Base-by-base conservation (phyloP, 805 yeast genomes). In the Lachancea lanzarotensis region DNA sequence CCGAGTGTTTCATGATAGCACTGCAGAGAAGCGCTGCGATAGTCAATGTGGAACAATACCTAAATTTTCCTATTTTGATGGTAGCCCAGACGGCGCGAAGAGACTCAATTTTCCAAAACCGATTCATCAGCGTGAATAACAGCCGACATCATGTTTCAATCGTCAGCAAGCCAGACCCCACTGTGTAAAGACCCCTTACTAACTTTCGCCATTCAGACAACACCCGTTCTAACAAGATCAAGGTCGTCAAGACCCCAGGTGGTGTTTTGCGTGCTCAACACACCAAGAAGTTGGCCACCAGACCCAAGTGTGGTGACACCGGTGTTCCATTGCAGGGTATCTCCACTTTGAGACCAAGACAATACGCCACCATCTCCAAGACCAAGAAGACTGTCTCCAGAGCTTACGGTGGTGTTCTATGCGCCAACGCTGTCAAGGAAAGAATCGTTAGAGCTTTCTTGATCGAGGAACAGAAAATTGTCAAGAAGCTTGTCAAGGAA, bases 241-340 rank as follows among this genome's bases (percentile, higher is more conserved):
- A 86, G 90, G 95, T 91, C 76, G 95, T 91, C 68, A 93, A 91
- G 87, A 93, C 99, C 77, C 98, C 99, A 76, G 99, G 99, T 82
- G 98, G 98, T 72, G 84, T 84, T 76, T 83, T 93, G 76, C 83
- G 89, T 72, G 96, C 96, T 71, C 96, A 90, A 76, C 98, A 93
- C 80, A 79, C 88, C 70, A 87, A 87, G 84, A 89, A 89, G 82
- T 69, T 69, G 62, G 95, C 88, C 67, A 71, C 95, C 67, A 81
- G 87, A 77, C 84, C 83, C 70, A 83, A 81, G 72, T 83, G 90
- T 79, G 90, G 90, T 79, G 90, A 83, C 79, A 80, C 86, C 74
- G 90, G 90, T 72, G 64, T 65, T 51, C 81, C 83, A 66, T 80
- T 87, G 64, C 80, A 87, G 59, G 95, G 95, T 79, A 73, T 93